These are phyloP conservation scores for Psilocybe tampanensis DNA, from an alignment of 768 basidiomycete genomes.

Conservation along the genomic window DNA sequence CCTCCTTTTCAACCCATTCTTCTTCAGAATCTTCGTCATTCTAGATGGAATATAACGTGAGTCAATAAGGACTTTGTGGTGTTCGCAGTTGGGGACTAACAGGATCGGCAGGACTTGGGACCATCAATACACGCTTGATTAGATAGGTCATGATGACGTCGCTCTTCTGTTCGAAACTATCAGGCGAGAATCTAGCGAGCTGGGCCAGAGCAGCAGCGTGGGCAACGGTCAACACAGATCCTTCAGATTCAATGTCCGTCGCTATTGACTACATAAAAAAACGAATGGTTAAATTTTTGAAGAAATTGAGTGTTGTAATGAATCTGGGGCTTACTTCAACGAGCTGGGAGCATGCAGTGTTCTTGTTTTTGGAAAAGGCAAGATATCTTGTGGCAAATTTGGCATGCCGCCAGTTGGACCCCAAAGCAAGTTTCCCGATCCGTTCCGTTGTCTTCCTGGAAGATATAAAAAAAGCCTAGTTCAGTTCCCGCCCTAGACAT, in stretches of 20 bases:
- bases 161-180: constrained; percentile 78
- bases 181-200: constrained; percentile 65
- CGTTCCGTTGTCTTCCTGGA: constrained; percentile 69
- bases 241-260: constrained; percentile 49
- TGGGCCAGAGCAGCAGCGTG: constrained; percentile 76
- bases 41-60: constrained; percentile 31
- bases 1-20: constrained; percentile 79
- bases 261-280: constrained; percentile 57
- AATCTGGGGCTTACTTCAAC: constrained; percentile 65
- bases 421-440: constrained; percentile 58
- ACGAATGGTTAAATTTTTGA: not conserved
- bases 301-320: not conserved
- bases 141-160: constrained; percentile 74
- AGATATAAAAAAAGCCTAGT: constrained; percentile 1
- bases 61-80: not conserved
- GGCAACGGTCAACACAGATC: constrained; percentile 51
- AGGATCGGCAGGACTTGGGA: constrained; percentile 44
- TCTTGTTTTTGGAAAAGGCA: constrained; percentile 56
- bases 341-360: constrained; percentile 51
- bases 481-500: not conserved
- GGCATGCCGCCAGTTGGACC: constrained; percentile 64
- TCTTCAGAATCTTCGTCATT: constrained; percentile 36
- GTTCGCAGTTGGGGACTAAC: constrained; percentile 36
- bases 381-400: constrained; percentile 87
- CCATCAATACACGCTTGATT: constrained; percentile 70